Conservation (phyloP, 2,329 filamentous ascomycete species). For the Ceratocystis papillata region DNA sequence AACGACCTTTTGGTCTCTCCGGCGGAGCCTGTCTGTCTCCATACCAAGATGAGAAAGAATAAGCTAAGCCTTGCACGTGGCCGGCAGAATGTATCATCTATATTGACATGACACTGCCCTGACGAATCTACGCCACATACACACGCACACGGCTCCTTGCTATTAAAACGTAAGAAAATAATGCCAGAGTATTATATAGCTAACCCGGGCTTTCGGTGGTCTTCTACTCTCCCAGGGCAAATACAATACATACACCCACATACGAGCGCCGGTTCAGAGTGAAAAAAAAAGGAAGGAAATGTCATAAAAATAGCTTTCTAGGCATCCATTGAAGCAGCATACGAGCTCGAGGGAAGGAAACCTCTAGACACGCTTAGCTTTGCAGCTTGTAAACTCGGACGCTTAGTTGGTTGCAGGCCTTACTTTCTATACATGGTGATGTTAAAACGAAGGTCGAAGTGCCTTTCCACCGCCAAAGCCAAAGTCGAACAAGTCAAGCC, state of each 20-base stretch:
- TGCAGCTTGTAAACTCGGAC: no score
- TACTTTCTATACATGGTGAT: no score
- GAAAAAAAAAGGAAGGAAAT: not conserved
- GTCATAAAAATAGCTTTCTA: not conserved
- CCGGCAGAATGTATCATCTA: slow-evolving; percentile 1
- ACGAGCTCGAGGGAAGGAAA: no score
- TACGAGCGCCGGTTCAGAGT: not conserved
- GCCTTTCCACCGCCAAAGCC: no score
- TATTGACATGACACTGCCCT: not conserved
- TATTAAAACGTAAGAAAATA: not conserved
- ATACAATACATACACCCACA: not conserved
- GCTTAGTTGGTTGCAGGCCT: no score
- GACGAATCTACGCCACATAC: not conserved
- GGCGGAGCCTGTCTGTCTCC: not conserved
- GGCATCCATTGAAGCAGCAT: no score
- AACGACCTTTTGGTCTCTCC: not conserved
- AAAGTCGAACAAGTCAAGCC: no score
- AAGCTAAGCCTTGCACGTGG: slow-evolving; percentile 4
- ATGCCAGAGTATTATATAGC: not conserved
- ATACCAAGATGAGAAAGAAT: not conserved
- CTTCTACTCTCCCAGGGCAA: not conserved
- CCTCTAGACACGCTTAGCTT: no score
- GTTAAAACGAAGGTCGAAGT: no score
- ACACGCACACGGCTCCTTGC: not conserved
- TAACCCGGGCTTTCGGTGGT: not conserved